Conservation (phyloP, 768 basidiomycete species). For the Lactifluus rugatus region DNA sequence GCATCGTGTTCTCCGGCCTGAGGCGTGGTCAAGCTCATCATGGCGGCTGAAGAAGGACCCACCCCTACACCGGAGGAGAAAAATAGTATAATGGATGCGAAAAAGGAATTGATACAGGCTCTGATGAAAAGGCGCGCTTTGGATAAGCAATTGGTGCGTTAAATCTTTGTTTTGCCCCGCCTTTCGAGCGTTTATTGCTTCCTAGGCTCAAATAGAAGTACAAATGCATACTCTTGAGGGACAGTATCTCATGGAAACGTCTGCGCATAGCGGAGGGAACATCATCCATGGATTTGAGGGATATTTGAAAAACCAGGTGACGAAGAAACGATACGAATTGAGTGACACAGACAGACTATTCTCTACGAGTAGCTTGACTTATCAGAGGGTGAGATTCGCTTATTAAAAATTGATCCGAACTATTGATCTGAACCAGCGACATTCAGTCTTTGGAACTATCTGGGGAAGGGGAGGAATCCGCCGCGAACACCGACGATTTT, state of each 20-base stretch:
- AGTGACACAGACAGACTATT: constrained; percentile 73
- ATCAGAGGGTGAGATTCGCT: constrained; percentile 48
- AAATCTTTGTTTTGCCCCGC: background rate
- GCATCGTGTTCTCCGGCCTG: constrained; percentile 2
- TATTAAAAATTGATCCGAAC: background rate
- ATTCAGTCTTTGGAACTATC: constrained; percentile 63
- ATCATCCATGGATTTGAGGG: constrained; percentile 84
- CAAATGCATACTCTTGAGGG: constrained; percentile 74
- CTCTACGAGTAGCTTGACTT: constrained; percentile 70
- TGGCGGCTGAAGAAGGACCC: constrained; percentile 30
- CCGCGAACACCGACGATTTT: constrained; percentile 56
- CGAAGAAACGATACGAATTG: constrained; percentile 64
- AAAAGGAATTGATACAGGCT: constrained; percentile 65
- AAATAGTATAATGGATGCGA: constrained; percentile 58
- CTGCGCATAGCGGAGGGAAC: constrained; percentile 69
- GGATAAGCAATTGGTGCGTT: constrained; percentile 67
- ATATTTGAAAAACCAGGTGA: constrained; percentile 71
- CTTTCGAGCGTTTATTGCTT: background rate
- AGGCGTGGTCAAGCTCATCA: background rate
- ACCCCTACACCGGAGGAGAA: constrained; percentile 55
- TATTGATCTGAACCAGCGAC: constrained; percentile 7
- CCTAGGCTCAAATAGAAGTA: constrained; percentile 67
- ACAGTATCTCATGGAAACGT: constrained; percentile 68
- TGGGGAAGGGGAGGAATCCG: constrained; percentile 56
- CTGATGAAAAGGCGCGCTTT: constrained; percentile 63